phyloP scores from a whole-genome alignment of 352 stramenopile genomes.

The Globisporangium heterothallicum region DNA sequence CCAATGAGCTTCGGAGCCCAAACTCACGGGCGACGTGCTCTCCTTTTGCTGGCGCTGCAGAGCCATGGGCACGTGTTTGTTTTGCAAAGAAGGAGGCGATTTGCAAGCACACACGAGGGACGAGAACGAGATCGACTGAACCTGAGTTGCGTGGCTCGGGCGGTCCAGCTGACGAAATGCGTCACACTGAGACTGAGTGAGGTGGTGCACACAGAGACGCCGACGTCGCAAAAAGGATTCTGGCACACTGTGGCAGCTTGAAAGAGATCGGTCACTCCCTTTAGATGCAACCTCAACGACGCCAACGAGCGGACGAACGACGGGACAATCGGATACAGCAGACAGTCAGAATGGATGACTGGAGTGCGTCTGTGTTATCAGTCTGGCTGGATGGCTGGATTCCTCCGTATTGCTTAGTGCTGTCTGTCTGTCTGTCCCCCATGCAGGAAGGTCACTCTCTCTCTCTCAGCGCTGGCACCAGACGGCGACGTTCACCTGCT shows the following conservation, averaged over 20 bases:
- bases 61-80: slow-evolving; percentile 1
- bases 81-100: too few species aligned
- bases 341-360: not conserved
- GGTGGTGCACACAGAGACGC: not conserved
- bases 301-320: not conserved
- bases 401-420: slow-evolving; percentile 2
- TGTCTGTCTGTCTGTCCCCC: too few species aligned
- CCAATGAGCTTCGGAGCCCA: slow-evolving; percentile 35
- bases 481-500: too few species aligned
- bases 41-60: slow-evolving; percentile 10
- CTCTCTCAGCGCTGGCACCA: too few species aligned
- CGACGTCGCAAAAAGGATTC: slow-evolving; percentile 8
- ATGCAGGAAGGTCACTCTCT: too few species aligned
- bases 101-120: too few species aligned
- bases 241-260: too few species aligned
- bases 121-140: too few species aligned
- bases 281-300: too few species aligned
- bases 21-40: slow-evolving; percentile 17
- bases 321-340: not conserved
- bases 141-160: too few species aligned
- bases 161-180: too few species aligned
- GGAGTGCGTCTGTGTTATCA: not conserved
- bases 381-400: not conserved
- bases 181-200: not conserved
- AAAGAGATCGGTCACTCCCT: too few species aligned